Evolutionary conservation across 371 early-diverging fungal species (phyloP), one percentile per base, ranked within the genome.

Genomic region (Actinomortierella ambigua): DNA sequence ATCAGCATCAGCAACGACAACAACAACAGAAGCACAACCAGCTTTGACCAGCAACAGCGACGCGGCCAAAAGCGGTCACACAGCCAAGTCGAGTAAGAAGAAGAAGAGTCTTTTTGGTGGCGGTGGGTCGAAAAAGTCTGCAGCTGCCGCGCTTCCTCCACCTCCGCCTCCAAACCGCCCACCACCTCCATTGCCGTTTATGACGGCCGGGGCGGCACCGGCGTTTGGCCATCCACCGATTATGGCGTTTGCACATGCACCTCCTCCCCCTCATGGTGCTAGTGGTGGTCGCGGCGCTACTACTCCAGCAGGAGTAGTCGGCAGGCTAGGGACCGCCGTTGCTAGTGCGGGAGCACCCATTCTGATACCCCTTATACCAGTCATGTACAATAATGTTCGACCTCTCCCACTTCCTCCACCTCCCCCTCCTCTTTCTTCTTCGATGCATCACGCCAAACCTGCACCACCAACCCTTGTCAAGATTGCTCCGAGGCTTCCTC

Each of bases 241-340:
- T 9, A 66, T 73, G 73, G 73, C 73, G 15, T 66, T 73, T 15
- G 73, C 66, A 41, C 66, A 73, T 42, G 42, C 70, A 18, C 67
- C 53, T 4, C 61, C 42, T 11, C 59, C 61, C 6, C 53, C 69
- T 24, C 51, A 24, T 14, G 49, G 34, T 3, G 47, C 22, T 9
- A 53, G 43, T 50, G 49, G 15, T 14, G 57, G 52, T 13, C 51
- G n/a, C n/a, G n/a, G n/a, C n/a, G n/a, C n/a, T n/a, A n/a, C n/a
- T n/a, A n/a, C n/a, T n/a, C n/a, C n/a, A n/a, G n/a, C n/a, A n/a
- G n/a, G n/a, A n/a, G n/a, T n/a, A n/a, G n/a, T n/a, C n/a, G n/a
- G n/a, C n/a, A n/a, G n/a, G n/a, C n/a, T n/a, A n/a, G n/a, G n/a
- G n/a, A n/a, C 51, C 18, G 51, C 26, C 29, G 57, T 53, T 41